A percentile compares a stretch with the other conserved stretches of the same genome.
phyloP scores from a whole-genome alignment of 2,329 filamentous ascomycete species.

The Penicillium sp. region DNA sequence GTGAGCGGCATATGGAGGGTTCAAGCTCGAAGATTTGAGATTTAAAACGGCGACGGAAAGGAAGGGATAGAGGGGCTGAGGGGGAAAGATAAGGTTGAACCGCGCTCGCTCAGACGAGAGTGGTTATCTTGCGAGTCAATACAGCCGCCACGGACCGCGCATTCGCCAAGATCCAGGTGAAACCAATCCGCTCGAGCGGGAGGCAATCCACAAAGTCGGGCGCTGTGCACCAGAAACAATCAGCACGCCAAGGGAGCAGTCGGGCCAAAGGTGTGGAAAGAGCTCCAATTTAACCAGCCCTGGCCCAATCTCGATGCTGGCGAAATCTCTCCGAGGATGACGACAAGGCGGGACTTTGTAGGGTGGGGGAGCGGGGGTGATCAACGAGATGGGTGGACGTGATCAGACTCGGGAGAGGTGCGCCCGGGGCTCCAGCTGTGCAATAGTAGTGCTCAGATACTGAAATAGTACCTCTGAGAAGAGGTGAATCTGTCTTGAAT shows the following conservation, averaged over 20 bases:
- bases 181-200: not conserved
- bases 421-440: not conserved
- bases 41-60: not conserved
- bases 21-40: slow-evolving; percentile 10
- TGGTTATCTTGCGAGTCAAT: slow-evolving; percentile 4
- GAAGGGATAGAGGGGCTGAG: not conserved
- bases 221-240: not conserved
- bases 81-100: not conserved
- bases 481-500: not conserved
- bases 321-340: slow-evolving; percentile 14
- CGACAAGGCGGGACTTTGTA: slow-evolving; percentile 6
- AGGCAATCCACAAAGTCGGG: not conserved
- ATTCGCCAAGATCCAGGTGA: slow-evolving; percentile 15
- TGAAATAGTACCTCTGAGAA: not conserved
- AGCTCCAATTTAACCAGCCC: slow-evolving; percentile 5
- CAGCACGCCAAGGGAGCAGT: slow-evolving; percentile 7
- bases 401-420: not conserved
- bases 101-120: not conserved
- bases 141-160: not conserved
- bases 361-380: slow-evolving; percentile 13
- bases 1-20: slow-evolving; percentile 57
- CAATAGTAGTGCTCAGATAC: not conserved
- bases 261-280: slow-evolving; percentile 7
- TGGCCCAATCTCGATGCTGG: slow-evolving; percentile 1
- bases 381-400: not conserved